Base-by-base conservation (phyloP, 495 filamentous ascomycete genomes). In the Aeminium ludgeri region DNA sequence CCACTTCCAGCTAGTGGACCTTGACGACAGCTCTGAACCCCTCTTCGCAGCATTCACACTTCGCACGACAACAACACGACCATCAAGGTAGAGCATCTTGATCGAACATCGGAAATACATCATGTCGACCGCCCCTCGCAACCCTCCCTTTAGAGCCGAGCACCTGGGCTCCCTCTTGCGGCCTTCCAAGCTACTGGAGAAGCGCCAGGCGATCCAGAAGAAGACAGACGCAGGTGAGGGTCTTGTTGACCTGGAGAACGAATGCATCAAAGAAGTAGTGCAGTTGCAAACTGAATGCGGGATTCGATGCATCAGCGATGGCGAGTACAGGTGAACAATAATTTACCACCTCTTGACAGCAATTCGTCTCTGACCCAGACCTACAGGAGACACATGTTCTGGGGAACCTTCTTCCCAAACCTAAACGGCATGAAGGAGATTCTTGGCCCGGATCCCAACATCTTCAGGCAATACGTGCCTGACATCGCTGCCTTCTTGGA, bases 141-240 rank as follows among this genome's bases (percentile, higher is more conserved):
- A 45, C 30, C 46, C 46, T 10, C 46, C 46, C 1, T 50, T 50
- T 36, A 69, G 80, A 46, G 83, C 81, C 34, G 83, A 87, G 65
- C 82, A 87, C 52, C 63, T 92, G 48, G 83, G 83, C 49, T 86
- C 80, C 20, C 72, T 89, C 16, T 72, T 86, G 16, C 74, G 83
- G 13, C 81, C 82, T 30, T 58, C 80, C 31, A 53, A 69, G 20
- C 70, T 89, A 3, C 67, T 86, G 35, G 63, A 72, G n/a, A 70
- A 66, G 48, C 74, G 78, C 44, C 57, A 70, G 18, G 62, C 60
- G 11, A 50, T 68, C 35, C 67, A 74, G 36, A 63, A 69, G 23
- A 58, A 59, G 19, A 60, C 67, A 37, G 45, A 69, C 16, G 50
- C 52, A 6, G 56, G 57, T 13, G 60, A 60, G 33, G 56, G 67